phyloP scores from a whole-genome alignment of 805 yeast species.

The Wickerhamomyces strasburgensis region DNA sequence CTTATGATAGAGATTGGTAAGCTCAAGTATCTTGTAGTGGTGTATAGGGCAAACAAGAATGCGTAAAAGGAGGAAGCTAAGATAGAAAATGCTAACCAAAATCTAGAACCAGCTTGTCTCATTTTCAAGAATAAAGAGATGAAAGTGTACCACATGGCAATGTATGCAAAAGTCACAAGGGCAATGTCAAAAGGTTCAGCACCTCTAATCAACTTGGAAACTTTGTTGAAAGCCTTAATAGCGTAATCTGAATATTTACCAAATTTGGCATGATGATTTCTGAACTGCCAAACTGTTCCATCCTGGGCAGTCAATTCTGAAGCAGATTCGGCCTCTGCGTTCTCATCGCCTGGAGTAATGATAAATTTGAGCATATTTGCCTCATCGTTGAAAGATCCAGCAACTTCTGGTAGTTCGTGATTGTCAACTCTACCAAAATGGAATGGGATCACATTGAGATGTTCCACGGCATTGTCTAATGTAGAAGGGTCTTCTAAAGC shows the following conservation, averaged over 20 bases:
- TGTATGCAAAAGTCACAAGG: constrained; percentile 72
- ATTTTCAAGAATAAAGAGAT: constrained; percentile 69
- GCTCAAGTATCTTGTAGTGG: constrained; percentile 51
- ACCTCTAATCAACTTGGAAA: constrained; percentile 47
- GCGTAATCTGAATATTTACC: constrained; percentile 53
- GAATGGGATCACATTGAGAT: constrained; percentile 48
- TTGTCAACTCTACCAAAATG: constrained; percentile 46
- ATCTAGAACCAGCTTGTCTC: constrained; percentile 72
- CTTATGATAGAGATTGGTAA: constrained; percentile 65
- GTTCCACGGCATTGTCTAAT: constrained; percentile 36
- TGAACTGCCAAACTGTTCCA: constrained; percentile 56
- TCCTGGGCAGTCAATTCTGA: constrained; percentile 26
- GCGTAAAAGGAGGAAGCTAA: constrained; percentile 77
- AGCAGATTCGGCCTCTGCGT: constrained; percentile 4
- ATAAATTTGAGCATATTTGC: constrained; percentile 40
- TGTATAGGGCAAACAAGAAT: constrained; percentile 69
- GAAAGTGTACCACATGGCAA: constrained; percentile 84
- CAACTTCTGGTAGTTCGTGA: constrained; percentile 37
- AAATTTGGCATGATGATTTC: constrained; percentile 48
- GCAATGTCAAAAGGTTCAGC: constrained; percentile 86
- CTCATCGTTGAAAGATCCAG: constrained; percentile 34
- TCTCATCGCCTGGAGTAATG: constrained; percentile 23
- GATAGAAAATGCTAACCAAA: constrained; percentile 82
- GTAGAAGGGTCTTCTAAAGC: constrained; percentile 37
- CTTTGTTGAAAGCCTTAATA: constrained; percentile 33